Evolutionary conservation across 352 stramenopile species (phyloP), one percentile per base, ranked within the genome.

Genomic region (Globisporangium megalacanthum): DNA sequence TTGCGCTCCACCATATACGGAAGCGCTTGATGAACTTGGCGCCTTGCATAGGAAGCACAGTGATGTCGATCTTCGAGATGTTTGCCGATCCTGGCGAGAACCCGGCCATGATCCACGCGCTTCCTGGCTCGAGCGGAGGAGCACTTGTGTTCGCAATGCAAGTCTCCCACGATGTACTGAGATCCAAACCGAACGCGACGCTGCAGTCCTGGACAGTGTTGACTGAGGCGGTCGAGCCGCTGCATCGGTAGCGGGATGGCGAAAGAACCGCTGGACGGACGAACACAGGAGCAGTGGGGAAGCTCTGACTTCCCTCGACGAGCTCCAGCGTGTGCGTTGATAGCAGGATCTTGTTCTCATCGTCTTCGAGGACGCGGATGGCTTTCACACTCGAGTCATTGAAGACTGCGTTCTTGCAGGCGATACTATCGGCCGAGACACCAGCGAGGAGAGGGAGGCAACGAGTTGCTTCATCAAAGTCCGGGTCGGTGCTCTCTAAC

Each of bases 341-440:
- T 15, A 91, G 63, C 1, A 87, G 60, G 0, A 91, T 58, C 36
- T 68, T 71, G 46, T 78, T 87, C 41, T 87, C 75, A 20, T 91
- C 80, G 54, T 91, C 80, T 46, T 91, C 80, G 13, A 71, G 42
- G 8, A 89, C 67, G 0, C 58, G 59, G 0, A 91, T 63, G 1
- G 57, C 49, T 48, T 88, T 88, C 8, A 86, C 59, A 41, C 73
- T 77, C 6, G 71, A 75, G 1, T 69, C 68, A 20, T 72, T 83
- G 35, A 88, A 88, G 6, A 86, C 22, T 1, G 54, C 31, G 13
- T 54, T 51, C 4, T 60, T 70, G 48, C 75, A 86, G 15, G 52
- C 54, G 13, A 64, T 46, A 42, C n/a, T 52, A 2, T 29, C 47
- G 17, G 17, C 58, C 13, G 48, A 14, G 25, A 29, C 19, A 1